Evolutionary conservation across 371 early-diverging fungal species (phyloP), one percentile per base, ranked within the genome.

Genomic region (Mycotypha africana): DNA sequence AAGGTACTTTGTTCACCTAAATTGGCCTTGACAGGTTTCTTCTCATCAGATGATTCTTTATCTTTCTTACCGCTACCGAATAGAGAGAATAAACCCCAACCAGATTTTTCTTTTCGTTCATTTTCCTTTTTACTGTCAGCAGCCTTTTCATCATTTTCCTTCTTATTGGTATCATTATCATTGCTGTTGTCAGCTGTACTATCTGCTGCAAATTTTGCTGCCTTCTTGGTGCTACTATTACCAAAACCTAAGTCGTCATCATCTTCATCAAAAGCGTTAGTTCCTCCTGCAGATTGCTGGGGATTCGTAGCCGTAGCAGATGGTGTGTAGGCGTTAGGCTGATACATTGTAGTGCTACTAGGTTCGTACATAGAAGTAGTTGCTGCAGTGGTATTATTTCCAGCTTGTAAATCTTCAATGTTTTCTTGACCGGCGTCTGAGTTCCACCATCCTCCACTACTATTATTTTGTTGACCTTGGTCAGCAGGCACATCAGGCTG

Each of bases 1-100:
- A 87, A 87, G 10, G 68, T 46, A 31, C 62, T 81, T 48, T 80
- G 67, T 54, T 84, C 82, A 28, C 86, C 86, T 28, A 87, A 57
- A 41, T 87, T 83, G 11, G 88, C 88, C 52, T 65, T 67, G 23
- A 75, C 73, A 7, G 76, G 62, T 56, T 78, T 81, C 42, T 57
- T 62, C 35, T 66, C 71, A 7, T 64, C 58, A 22, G 60, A 52
- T 3, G 47, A 39, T 24, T 56, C 62, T 33, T 71, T 64, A 25
- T 70, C 67, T 11, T 65, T 54, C 15, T 70, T 61, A 47, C 28
- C 42, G 44, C n/a, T n/a, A n/a, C 71, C 67, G 44, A 78, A 74
- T 3, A 63, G 12, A 14, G 68, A 64, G 42, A 76, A 74, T 5
- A 77, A 37, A 33, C 79, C 70, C 81, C 78, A 81, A 7, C 75